These are phyloP conservation scores for Trebouxia sp. DNA, from an alignment of 139 green algal species.

Conservation along the genomic window DNA sequence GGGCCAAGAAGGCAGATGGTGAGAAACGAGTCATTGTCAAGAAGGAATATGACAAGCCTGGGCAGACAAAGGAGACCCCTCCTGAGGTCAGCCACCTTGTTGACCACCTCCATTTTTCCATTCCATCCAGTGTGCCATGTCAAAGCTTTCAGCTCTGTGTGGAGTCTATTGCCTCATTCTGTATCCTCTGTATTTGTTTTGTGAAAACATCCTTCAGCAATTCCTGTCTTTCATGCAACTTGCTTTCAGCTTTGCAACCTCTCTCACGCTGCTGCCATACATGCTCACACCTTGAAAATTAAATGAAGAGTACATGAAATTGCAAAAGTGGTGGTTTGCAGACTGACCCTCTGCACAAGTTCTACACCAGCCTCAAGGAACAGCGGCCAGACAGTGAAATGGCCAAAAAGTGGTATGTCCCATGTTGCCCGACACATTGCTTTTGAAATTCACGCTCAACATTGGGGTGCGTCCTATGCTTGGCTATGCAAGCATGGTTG, in stretches of 20 bases:
- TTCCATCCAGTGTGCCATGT: neutral
- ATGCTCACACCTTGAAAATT: too few relatives aligned
- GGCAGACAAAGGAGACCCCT: slow-evolving; percentile 76
- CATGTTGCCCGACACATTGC: too few relatives aligned
- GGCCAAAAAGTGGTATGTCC: slow-evolving; percentile 68
- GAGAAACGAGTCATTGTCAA: slow-evolving; percentile 46
- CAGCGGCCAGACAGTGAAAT: slow-evolving; percentile 77
- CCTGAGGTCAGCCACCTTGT: slow-evolving; percentile 55
- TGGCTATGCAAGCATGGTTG: too few relatives aligned
- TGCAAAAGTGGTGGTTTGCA: slow-evolving; percentile 32
- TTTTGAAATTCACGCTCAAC: too few relatives aligned
- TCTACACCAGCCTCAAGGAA: slow-evolving; percentile 76
- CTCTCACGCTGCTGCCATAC: neutral
- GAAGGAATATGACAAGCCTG: slow-evolving; percentile 76
- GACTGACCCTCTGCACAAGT: slow-evolving; percentile 72
- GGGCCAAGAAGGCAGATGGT: slow-evolving; percentile 13
- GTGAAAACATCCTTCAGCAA: neutral
- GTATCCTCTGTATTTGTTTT: neutral
- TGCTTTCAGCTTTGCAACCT: neutral
- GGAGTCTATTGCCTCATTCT: neutral
- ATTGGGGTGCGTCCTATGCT: too few relatives aligned
- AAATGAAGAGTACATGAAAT: neutral
- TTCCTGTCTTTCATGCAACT: neutral
- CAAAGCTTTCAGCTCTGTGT: neutral
- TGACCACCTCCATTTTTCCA: too few relatives aligned